These are phyloP conservation scores for Priceomyces medius DNA, from an alignment of 805 yeast species.

Conservation along the genomic window DNA sequence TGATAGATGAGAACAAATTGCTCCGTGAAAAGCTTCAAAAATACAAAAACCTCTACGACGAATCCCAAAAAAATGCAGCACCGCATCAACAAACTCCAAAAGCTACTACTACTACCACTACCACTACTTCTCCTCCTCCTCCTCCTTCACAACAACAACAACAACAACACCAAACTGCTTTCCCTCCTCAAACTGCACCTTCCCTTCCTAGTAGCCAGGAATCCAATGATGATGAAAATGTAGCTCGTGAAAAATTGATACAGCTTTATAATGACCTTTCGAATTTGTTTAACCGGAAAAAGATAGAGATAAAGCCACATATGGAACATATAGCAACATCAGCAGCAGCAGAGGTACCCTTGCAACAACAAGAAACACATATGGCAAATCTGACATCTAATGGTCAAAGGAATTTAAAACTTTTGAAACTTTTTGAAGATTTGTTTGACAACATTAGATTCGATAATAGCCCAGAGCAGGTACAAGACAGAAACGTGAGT, in stretches of 20 bases:
- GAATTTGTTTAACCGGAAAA: neutral
- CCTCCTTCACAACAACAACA: no score
- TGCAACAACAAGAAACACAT: neutral
- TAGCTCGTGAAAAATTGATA: neutral
- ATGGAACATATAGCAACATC: neutral
- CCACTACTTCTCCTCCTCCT: no score
- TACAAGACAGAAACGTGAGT: neutral
- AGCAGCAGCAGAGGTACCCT: neutral
- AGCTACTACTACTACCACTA: no score
- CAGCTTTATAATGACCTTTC: constrained; percentile 6
- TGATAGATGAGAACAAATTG: constrained; percentile 27
- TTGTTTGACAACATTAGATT: constrained; percentile 6
- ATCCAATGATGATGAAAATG: constrained; percentile 28
- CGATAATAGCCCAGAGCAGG: neutral
- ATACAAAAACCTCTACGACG: constrained; percentile 32
- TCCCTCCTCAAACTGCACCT: constrained; percentile 1
- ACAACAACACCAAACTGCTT: no score
- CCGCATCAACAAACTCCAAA: neutral
- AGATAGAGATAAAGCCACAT: neutral
- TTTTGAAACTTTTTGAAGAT: constrained; percentile 8
- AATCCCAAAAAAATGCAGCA: neutral
- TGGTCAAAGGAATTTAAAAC: constrained; percentile 2
- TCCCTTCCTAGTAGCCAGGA: constrained; percentile 14
- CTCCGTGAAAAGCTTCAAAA: constrained; percentile 34
- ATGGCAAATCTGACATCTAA: no score